phyloP scores from a whole-genome alignment of 768 basidiomycete genomes.

The Dictyophora rubrovolvata region DNA sequence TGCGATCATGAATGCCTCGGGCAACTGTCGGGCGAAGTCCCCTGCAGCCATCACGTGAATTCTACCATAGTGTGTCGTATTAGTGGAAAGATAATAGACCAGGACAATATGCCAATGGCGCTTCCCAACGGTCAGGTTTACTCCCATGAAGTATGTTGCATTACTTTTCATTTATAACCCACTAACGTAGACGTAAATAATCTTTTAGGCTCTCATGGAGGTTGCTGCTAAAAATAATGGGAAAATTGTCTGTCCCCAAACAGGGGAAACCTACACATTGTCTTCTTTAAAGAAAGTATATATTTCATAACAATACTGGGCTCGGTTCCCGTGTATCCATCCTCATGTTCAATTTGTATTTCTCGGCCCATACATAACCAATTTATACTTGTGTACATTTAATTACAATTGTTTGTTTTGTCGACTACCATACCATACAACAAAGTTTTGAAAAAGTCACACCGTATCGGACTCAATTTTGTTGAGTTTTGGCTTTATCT shows the following conservation, averaged over 20 bases:
- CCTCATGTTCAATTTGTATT: constrained; percentile 1
- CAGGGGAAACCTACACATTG: constrained; percentile 54
- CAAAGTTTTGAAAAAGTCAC: no score
- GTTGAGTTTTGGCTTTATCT: constrained; percentile 25
- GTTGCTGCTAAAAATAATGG: constrained; percentile 78
- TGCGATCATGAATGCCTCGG: constrained; percentile 70
- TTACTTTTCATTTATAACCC: not conserved
- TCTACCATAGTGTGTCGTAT: constrained; percentile 91
- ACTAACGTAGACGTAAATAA: not conserved
- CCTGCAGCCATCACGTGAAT: constrained; percentile 88
- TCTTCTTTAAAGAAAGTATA: constrained; percentile 75
- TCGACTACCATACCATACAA: no score
- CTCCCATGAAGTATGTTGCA: constrained; percentile 66
- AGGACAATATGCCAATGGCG: constrained; percentile 84
- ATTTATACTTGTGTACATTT: no score
- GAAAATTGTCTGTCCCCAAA: constrained; percentile 75
- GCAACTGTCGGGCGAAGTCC: constrained; percentile 74
- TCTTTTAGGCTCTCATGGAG: constrained; percentile 65
- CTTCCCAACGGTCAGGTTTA: constrained; percentile 90
- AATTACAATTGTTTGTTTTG: no score
- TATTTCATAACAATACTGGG: constrained; percentile 53
- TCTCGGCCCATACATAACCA: no score
- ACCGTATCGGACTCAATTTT: not conserved
- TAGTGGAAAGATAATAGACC: constrained; percentile 91
- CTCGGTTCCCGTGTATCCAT: not conserved